phyloP scores from a whole-genome alignment of 78 protist genomes.

The Tieghemostelium lacteum region DNA sequence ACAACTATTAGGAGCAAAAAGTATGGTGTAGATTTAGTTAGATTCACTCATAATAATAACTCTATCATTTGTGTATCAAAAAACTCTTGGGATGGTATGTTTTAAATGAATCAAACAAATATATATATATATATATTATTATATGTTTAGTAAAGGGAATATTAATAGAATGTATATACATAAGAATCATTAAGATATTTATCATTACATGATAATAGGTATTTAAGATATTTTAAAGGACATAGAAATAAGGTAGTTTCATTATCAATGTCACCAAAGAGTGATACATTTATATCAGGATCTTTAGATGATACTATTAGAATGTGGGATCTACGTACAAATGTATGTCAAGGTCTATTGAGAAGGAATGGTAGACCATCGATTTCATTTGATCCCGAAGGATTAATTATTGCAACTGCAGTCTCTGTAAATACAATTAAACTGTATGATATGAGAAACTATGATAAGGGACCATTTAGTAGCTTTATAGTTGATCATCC shows the following conservation, averaged over 20 bases:
- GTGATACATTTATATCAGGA: slow-evolving; percentile 86
- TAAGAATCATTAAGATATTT: slow-evolving; percentile 83
- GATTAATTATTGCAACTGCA: slow-evolving; percentile 78
- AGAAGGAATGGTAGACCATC: slow-evolving; percentile 69
- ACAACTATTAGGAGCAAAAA: slow-evolving; percentile 76
- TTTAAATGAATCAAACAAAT: not conserved
- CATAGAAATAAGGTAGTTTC: slow-evolving; percentile 86
- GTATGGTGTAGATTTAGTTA: slow-evolving; percentile 83
- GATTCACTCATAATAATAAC: slow-evolving; percentile 77
- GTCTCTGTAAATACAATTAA: slow-evolving; percentile 45
- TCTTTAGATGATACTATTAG: slow-evolving; percentile 80
- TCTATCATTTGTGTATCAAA: slow-evolving; percentile 85
- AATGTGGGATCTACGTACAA: slow-evolving; percentile 88
- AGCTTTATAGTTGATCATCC: slow-evolving; percentile 37
- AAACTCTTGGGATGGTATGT: slow-evolving; percentile 84
- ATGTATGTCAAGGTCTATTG: slow-evolving; percentile 79
- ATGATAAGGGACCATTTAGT: slow-evolving; percentile 78
- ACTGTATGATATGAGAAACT: slow-evolving; percentile 74
- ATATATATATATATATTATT: no score
- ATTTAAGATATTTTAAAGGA: slow-evolving; percentile 89
- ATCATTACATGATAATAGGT: slow-evolving; percentile 88
- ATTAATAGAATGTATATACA: no score
- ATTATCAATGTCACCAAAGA: slow-evolving; percentile 74
- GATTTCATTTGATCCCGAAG: slow-evolving; percentile 83
- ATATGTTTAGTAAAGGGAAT: not conserved